phyloP scores from a whole-genome alignment of 257 asterid genomes.

The Nicotiana undulata region DNA sequence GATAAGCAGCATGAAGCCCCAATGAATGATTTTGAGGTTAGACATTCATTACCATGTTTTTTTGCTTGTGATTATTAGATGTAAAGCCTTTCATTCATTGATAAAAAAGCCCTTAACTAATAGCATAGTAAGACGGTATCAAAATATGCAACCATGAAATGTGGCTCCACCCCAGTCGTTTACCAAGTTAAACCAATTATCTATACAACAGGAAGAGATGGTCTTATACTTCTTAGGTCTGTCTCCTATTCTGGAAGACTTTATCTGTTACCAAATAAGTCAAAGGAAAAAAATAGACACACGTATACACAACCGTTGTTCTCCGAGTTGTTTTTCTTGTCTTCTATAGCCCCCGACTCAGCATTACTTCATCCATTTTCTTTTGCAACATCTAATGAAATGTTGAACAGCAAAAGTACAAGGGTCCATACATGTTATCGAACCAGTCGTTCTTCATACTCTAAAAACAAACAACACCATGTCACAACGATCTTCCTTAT shows the following conservation, averaged over 20 bases:
- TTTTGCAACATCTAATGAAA: background rate
- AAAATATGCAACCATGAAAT: background rate
- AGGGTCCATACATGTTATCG: background rate
- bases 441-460: background rate
- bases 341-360: background rate
- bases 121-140: background rate
- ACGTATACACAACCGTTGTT: background rate
- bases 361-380: background rate
- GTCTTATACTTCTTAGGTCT: background rate
- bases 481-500: background rate
- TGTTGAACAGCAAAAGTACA: background rate
- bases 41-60: conserved; percentile 14
- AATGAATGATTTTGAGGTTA: conserved; percentile 51
- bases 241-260: background rate
- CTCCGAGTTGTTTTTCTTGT: background rate
- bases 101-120: background rate
- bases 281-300: background rate
- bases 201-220: background rate
- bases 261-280: background rate
- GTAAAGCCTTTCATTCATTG: background rate
- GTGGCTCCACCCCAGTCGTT: background rate
- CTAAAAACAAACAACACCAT: background rate
- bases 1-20: conserved; percentile 47
- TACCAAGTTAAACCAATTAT: background rate
- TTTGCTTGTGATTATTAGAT: background rate